Conservation (phyloP, 441 rosid species). For the Gossypium lobatum region DNA sequence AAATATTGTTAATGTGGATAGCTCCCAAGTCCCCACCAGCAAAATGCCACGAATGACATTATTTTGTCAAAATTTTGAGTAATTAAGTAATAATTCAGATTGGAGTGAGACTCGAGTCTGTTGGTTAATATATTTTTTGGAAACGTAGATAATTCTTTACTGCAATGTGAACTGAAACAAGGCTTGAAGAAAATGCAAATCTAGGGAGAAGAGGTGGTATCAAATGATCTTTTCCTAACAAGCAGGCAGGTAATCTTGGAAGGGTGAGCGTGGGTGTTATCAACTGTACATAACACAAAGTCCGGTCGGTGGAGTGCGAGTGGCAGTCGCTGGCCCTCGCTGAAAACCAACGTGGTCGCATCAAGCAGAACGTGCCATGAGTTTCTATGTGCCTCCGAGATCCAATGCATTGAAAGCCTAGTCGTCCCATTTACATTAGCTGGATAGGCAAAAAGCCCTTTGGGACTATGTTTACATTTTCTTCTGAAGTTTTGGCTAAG, state of each 20-base stretch:
- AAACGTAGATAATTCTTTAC: not conserved
- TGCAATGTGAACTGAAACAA: not conserved
- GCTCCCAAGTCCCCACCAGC: not conserved
- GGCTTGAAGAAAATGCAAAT: slow-evolving; percentile 28
- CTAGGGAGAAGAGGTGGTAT: slow-evolving; percentile 18
- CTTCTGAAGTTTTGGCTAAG: slow-evolving; percentile 60
- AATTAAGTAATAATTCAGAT: not conserved
- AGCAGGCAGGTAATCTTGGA: slow-evolving; percentile 50
- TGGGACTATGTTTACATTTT: slow-evolving; percentile 49
- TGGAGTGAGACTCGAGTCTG: not conserved
- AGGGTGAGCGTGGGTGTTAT: slow-evolving; percentile 32
- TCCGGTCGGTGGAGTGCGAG: slow-evolving; percentile 59
- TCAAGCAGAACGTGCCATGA: slow-evolving; percentile 64
- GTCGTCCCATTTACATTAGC: slow-evolving; percentile 38
- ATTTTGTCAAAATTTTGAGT: not conserved
- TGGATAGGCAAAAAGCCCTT: slow-evolving; percentile 52
- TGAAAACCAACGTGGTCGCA: slow-evolving; percentile 39
- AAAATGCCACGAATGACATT: not conserved
- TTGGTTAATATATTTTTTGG: not conserved
- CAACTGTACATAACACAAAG: slow-evolving; percentile 39
- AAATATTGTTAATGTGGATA: no score
- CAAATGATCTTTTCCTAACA: slow-evolving; percentile 52
- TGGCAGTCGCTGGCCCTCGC: slow-evolving; percentile 36
- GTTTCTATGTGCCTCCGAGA: slow-evolving; percentile 56
- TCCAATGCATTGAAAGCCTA: slow-evolving; percentile 59